Base-by-base conservation (phyloP, 768 basidiomycete species). In the Tricholoma bakamatsutake region DNA sequence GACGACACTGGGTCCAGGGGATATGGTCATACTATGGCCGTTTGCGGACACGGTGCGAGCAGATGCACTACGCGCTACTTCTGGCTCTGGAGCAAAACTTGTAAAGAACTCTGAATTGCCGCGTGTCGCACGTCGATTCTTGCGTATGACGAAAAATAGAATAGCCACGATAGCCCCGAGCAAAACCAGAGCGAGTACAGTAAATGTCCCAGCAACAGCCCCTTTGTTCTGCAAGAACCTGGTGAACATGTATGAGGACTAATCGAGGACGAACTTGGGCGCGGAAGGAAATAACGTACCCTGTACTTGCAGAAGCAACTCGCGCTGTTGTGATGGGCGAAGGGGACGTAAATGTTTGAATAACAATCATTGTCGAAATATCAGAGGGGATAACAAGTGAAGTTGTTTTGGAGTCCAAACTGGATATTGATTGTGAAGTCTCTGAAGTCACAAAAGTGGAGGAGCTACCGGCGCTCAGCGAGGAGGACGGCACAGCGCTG, bases 191-290 rank as follows among this genome's bases (percentile, higher is more conserved):
- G 67, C 55, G 24, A 68, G 64, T 17, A 69, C 59, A 11, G 68
- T 64, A 52, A 73, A 76, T 17, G 66, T 69, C 18, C 67, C 72
- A 4, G 70, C 70, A 13, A 76, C 69, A 10, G 70, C 69, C n/a
- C 61, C 67, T 60, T 71, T 74, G 54, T 73, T 73, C 15, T 63
- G 58, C 68, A 66, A 72, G 54, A 76, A 73, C n/a, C 73, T 75
- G 21, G 21, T 24, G 37, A 15, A 53, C 15, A 11, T 42, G 58
- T 21, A 10, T 56, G 40, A 52, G 57, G 56, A 46, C 58, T 39
- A 45, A 58, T n/a, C 37, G 49, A 35, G 21, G 8, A 31, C 17
- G 34, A 40, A 10, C 53, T 17, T 18, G 15, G 24, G 40, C 4
- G 39, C 21, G 21, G 21, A 21, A 30, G 6, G 21, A 37, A 17